Conservation (phyloP, 2,329 filamentous ascomycete genomes). For the Pseudogymnoascus sp. region DNA sequence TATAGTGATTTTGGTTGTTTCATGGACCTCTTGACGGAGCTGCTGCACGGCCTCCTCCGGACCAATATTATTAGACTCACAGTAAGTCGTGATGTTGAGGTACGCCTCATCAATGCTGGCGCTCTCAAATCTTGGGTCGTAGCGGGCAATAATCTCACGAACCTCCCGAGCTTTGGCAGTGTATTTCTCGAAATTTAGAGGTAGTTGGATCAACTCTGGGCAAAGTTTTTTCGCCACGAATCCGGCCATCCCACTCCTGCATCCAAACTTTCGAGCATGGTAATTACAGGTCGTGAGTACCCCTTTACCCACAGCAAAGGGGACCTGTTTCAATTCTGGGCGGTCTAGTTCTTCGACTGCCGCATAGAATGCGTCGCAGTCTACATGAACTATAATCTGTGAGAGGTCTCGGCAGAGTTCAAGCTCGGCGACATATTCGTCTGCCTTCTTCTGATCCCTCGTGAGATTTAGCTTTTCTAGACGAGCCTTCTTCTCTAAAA, state of each 20-base stretch:
- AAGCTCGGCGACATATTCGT: constrained; percentile 71
- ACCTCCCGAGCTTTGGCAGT: constrained; percentile 83
- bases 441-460: constrained; percentile 64
- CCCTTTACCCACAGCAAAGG: constrained; percentile 77
- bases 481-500: constrained; percentile 64
- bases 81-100: constrained; percentile 87
- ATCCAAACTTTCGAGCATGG: constrained; percentile 79
- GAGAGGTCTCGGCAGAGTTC: constrained; percentile 73
- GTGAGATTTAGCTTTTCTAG: constrained; percentile 71
- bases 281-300: constrained; percentile 73
- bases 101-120: constrained; percentile 96
- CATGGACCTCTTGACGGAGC: constrained; percentile 67
- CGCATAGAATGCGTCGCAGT: constrained; percentile 97
- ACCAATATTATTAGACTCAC: constrained; percentile 54
- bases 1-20: constrained; percentile 74
- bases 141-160: constrained; percentile 71
- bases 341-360: constrained; percentile 80
- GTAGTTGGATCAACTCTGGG: constrained; percentile 72
- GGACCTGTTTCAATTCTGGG: constrained; percentile 76
- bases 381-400: constrained; percentile 81
- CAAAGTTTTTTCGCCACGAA: constrained; percentile 95
- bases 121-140: constrained; percentile 85
- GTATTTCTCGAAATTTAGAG: constrained; percentile 86
- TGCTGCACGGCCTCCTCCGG: constrained; percentile 69
- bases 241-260: constrained; percentile 88